Base-by-base conservation (phyloP, 208 protist genomes). In the Porcisia deanei region DNA sequence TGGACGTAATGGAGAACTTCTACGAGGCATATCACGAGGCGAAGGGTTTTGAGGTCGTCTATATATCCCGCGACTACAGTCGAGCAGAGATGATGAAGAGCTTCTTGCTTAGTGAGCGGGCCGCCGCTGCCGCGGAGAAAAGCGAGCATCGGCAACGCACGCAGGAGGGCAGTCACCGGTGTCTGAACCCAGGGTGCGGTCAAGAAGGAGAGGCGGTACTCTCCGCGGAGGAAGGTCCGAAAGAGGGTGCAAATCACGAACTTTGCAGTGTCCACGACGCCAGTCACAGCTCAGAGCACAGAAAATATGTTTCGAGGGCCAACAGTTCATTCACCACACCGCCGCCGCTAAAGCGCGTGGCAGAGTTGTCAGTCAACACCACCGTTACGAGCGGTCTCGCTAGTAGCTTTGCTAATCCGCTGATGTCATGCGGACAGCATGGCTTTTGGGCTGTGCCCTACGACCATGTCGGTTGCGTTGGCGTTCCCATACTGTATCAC, bases 401-500 rank as follows among this genome's bases (percentile, higher is more conserved):
- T 1, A 18, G 34, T 34, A 16, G 25, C 45, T 49, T 47, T 14
- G 61, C 2, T 16, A 30, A 22, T 39, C 59, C 60, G n/a, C 57
- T 66, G 47, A 47, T 52, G 18, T 14, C 55, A 43, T n/a, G 58
- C 10, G 18, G 43, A 10, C 52, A 54, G 20, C 22, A 52, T 12
- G 73, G 77, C 60, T 82, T 83, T 73, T 87, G 82, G 73, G 79
- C 76, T 0, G 64, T 89, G 58, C 77, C 80, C 12, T 83, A 77
- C 66, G 79, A 80, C 20, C 58, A 84, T 63, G 74, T 81, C 16
- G 82, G 85, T 1, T 53, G 20, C 30, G 76, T 89, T 2, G 85
- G 76, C 20, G 73, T 82, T 6, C 85, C 81, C 3, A 63, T 89
- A 6, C 76, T 89, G 5, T 84, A 85, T 64, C 79, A 89, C 53